phyloP scores from a whole-genome alignment of 805 yeast species.

The Wickerhamiella musiphila region DNA sequence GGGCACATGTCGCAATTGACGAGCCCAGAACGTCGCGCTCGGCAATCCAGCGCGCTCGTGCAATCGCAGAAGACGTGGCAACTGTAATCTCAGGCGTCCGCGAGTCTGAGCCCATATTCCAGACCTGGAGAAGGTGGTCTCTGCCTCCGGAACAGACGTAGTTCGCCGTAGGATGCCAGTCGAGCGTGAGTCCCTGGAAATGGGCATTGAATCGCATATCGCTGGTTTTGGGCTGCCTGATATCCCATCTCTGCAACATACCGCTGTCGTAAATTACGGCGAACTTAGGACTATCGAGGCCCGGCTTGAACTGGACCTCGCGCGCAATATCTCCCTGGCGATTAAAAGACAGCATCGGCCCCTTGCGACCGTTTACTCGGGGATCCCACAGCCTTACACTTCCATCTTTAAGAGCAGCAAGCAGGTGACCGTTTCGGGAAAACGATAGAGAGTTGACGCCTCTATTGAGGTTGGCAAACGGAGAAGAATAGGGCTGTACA shows the following conservation, averaged over 20 bases:
- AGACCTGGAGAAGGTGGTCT: conserved; percentile 64
- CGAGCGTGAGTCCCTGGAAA: conserved; percentile 70
- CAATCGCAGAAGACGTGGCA: conserved; percentile 60
- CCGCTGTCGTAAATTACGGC: conserved; percentile 84
- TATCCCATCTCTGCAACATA: conserved; percentile 68
- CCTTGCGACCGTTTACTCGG: conserved; percentile 31
- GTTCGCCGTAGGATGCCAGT: conserved; percentile 75
- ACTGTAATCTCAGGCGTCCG: conserved; percentile 52
- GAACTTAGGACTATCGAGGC: conserved; percentile 32
- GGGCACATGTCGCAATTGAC: conserved; percentile 10
- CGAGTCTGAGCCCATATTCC: conserved; percentile 37
- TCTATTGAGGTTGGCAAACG: conserved; percentile 18
- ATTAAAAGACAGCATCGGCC: conserved; percentile 32
- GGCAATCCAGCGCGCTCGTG: conserved; percentile 53
- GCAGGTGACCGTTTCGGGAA: conserved; percentile 43
- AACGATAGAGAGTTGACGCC: conserved; percentile 43
- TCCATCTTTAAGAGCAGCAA: conserved; percentile 67
- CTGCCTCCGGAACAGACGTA: conserved; percentile 84
- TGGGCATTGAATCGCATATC: conserved; percentile 77
- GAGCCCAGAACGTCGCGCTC: conserved; percentile 15
- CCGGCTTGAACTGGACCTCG: conserved; percentile 38
- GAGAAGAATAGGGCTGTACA: conserved; percentile 3
- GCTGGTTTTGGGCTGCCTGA: conserved; percentile 42
- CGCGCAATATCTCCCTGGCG: conserved; percentile 59
- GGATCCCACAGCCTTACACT: conserved; percentile 72